phyloP scores from a whole-genome alignment of 2,329 filamentous ascomycete species.

The Trichoderma breve region DNA sequence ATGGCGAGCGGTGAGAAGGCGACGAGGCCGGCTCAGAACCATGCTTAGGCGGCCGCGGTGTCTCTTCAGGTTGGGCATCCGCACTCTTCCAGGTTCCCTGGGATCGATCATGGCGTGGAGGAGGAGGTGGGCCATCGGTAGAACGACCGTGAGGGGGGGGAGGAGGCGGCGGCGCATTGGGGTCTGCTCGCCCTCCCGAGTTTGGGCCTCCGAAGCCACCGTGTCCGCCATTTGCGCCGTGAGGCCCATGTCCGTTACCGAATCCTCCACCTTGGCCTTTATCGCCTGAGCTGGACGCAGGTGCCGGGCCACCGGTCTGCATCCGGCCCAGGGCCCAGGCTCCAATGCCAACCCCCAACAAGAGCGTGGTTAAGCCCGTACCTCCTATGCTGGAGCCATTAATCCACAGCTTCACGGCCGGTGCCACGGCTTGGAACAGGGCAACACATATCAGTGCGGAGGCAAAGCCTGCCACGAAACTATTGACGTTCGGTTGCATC shows the following conservation, averaged over 20 bases:
- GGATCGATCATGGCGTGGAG: constrained; percentile 19
- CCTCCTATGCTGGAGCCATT: constrained; percentile 68
- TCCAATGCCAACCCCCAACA: constrained; percentile 69
- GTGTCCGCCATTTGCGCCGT: constrained; percentile 16
- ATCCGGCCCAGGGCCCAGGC: constrained; percentile 64
- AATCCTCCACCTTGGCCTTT: constrained; percentile 16
- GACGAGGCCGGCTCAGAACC: neutral
- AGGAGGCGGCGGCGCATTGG: constrained; percentile 16
- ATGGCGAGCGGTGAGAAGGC: constrained; percentile 16
- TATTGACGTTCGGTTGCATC: constrained; percentile 79
- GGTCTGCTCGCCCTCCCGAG: constrained; percentile 21
- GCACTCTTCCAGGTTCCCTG: constrained; percentile 8
- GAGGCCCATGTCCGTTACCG: constrained; percentile 2
- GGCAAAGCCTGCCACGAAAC: constrained; percentile 83
- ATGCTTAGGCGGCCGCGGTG: constrained; percentile 4
- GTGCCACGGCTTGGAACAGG: constrained; percentile 70
- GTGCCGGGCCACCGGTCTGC: constrained; percentile 33
- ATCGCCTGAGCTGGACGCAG: constrained; percentile 4
- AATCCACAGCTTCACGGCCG: constrained; percentile 73
- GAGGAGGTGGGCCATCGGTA: constrained; percentile 1
- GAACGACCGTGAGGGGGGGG: constrained; percentile 18
- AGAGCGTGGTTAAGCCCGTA: constrained; percentile 68
- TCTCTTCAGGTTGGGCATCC: neutral
- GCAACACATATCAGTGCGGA: constrained; percentile 71
- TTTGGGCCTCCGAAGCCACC: constrained; percentile 24